A percentile compares a stretch with the other conserved stretches of the same genome.
Conservation (phyloP, 176 grass and related monocot genomes). For the Chrysopogon serrulatus region DNA sequence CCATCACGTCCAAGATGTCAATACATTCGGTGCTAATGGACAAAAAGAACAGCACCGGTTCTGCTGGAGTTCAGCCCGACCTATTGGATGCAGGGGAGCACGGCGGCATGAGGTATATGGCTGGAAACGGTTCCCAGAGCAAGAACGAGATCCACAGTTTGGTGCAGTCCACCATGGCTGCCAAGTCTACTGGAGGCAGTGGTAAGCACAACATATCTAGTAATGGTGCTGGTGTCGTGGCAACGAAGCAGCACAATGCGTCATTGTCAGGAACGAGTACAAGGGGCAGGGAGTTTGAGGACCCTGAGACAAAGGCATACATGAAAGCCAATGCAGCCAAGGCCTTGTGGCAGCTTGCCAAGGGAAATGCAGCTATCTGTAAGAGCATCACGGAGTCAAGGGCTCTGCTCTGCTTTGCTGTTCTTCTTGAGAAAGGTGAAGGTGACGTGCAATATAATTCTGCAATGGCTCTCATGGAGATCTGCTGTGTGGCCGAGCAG, state of each 20-base stretch:
- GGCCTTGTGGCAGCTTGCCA: slow-evolving; percentile 83
- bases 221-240: background rate
- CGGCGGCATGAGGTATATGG: slow-evolving; percentile 22
- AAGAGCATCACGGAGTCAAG: slow-evolving; percentile 98
- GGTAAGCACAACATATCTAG: background rate
- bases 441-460: slow-evolving; percentile 84
- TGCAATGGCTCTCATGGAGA: slow-evolving; percentile 98
- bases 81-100: slow-evolving; percentile 37
- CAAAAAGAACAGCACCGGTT: slow-evolving; percentile 54
- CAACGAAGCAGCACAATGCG: slow-evolving; percentile 40
- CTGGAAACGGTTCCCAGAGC: slow-evolving; percentile 12
- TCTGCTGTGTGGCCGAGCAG: slow-evolving; percentile 71
- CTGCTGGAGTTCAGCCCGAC: background rate
- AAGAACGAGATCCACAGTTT: slow-evolving; percentile 82
- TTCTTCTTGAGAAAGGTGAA: slow-evolving; percentile 79
- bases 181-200: slow-evolving; percentile 45
- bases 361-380: slow-evolving; percentile 74
- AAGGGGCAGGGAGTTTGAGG: slow-evolving; percentile 78
- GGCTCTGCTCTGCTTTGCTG: slow-evolving; percentile 87
- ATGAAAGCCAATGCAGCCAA: slow-evolving; percentile 97
- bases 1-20: slow-evolving; percentile 69
- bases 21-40: slow-evolving; percentile 85
- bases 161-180: slow-evolving; percentile 73
- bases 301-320: slow-evolving; percentile 73
- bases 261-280: slow-evolving; percentile 54